phyloP scores from a whole-genome alignment of 2,329 filamentous ascomycete species.

The Microcyclosporella mali region DNA sequence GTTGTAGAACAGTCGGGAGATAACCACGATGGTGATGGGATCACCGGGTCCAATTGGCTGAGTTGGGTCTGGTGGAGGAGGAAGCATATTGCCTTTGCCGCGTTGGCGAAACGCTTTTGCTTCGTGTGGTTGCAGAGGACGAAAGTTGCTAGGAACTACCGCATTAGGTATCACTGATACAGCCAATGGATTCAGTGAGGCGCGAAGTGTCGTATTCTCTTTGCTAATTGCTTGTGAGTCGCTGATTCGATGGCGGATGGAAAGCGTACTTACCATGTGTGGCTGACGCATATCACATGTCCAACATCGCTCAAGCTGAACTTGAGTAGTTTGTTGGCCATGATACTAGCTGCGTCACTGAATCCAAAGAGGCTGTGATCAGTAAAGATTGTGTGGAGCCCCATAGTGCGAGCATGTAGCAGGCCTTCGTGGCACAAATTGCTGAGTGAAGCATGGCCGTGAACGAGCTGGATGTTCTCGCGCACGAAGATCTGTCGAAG shows the following conservation, averaged over 20 bases:
- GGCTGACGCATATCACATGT: constrained; percentile 96
- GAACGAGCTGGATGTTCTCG: constrained; percentile 92
- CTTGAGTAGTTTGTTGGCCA: constrained; percentile 95
- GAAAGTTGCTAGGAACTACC: constrained; percentile 93
- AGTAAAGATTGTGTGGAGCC: constrained; percentile 88
- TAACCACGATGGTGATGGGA: constrained; percentile 91
- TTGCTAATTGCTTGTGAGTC: constrained; percentile 55
- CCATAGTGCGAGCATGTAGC: constrained; percentile 92
- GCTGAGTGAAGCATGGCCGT: constrained; percentile 92
- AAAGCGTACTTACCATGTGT: constrained; percentile 68
- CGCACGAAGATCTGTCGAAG: constrained; percentile 93
- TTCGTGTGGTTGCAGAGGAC: constrained; percentile 53
- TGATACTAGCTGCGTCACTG: constrained; percentile 88
- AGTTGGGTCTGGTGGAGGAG: constrained; percentile 48
- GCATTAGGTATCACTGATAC: constrained; percentile 98
- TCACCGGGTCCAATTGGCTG: constrained; percentile 73
- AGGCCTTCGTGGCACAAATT: constrained; percentile 93
- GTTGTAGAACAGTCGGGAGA: constrained; percentile 96
- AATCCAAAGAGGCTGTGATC: constrained; percentile 98
- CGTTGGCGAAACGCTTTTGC: constrained; percentile 15
- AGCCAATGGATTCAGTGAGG: constrained; percentile 90
- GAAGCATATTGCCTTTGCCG: constrained; percentile 33
- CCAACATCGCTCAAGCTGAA: constrained; percentile 95
- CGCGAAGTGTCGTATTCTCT: constrained; percentile 92
- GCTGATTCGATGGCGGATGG: background rate